Evolutionary conservation across 176 grass and related monocot genomes (phyloP).

Genomic region (barley (Hordeum vulgare)): MorexV3_pseudomolecules_assembly NC_058519.1:621106181-621106680

Average conservation of each 20-base stretch:
- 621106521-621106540: neutral
- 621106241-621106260: too few species aligned
- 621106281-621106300: neutral
- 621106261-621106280: neutral
- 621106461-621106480: neutral
- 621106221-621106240: too few species aligned
- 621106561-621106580: neutral
- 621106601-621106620: conserved; percentile 28
- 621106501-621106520: neutral
- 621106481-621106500: neutral
- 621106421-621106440: neutral
- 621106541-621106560: neutral
- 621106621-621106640: conserved; percentile 91
- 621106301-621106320: neutral
- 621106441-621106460: neutral
- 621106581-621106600: neutral
- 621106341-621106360: neutral
- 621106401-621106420: neutral
- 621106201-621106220: too few species aligned
- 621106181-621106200: too few species aligned
- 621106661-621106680: conserved; percentile 81
- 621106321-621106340: neutral
- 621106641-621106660: conserved; percentile 69
- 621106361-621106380: neutral
- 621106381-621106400: neutral